Conservation (phyloP, 2,329 filamentous ascomycete species). For the Fusarium veterinarium region DNA sequence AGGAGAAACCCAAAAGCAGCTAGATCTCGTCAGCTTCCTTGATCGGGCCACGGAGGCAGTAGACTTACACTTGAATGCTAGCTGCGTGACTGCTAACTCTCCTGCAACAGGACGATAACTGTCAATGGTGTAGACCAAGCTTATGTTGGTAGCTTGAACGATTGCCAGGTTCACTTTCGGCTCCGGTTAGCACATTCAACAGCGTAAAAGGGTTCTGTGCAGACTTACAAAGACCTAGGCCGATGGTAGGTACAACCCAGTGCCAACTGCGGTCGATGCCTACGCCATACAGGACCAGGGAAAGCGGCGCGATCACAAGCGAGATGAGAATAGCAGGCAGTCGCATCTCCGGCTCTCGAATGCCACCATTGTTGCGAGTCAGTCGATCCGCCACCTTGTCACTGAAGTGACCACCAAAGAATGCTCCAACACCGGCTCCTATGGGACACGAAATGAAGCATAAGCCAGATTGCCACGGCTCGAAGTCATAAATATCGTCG, state of each 20-base stretch:
- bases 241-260: slow-evolving; percentile 68
- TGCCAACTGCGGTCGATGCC: slow-evolving; percentile 59
- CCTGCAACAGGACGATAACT: slow-evolving; percentile 67
- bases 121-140: slow-evolving; percentile 68
- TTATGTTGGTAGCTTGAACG: slow-evolving; percentile 65
- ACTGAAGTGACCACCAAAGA: slow-evolving; percentile 60
- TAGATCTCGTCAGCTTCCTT: slow-evolving; percentile 23
- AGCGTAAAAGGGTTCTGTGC: accelerated
- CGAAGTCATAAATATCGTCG: slow-evolving; percentile 55
- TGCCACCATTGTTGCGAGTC: slow-evolving; percentile 64
- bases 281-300: slow-evolving; percentile 59
- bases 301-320: slow-evolving; percentile 61
- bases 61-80: slow-evolving; percentile 65
- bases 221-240: slow-evolving; percentile 56
- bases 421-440: slow-evolving; percentile 56
- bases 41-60: accelerated
- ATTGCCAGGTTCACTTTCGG: slow-evolving; percentile 63
- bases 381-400: slow-evolving; percentile 61
- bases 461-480: slow-evolving; percentile 60
- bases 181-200: accelerated
- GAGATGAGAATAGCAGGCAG: slow-evolving; percentile 64
- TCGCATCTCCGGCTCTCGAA: slow-evolving; percentile 71
- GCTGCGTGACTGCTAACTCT: slow-evolving; percentile 64
- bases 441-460: slow-evolving; percentile 62
- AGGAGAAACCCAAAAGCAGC: slow-evolving; percentile 68